These are phyloP conservation scores for Lactarius hatsudake DNA, from an alignment of 768 basidiomycete species.

Conservation along the genomic window DNA sequence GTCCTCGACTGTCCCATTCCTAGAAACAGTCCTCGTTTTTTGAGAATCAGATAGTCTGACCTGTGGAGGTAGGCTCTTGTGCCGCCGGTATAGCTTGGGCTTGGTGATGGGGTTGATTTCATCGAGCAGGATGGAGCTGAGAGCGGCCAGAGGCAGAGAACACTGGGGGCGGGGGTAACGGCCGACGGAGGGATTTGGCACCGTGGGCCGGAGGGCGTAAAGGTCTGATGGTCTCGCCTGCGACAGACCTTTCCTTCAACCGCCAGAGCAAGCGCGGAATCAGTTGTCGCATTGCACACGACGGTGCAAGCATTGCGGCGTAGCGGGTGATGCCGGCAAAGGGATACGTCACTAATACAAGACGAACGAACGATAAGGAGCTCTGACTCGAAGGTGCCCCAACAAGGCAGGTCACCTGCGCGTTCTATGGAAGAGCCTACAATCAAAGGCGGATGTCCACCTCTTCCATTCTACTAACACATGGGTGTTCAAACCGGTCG, in stretches of 20 bases:
- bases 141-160: constrained; percentile 47
- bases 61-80: constrained; percentile 58
- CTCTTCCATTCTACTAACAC: neutral
- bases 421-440: neutral
- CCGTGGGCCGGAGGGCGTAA: constrained; percentile 16
- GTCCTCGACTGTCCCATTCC: constrained; percentile 19
- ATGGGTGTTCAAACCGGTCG: constrained; percentile 30
- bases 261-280: constrained; percentile 58
- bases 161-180: constrained; percentile 30
- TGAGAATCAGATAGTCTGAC: constrained; percentile 36
- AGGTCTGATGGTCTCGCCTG: constrained; percentile 14
- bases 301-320: too few species aligned
- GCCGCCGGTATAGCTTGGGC: constrained; percentile 46
- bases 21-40: constrained; percentile 24
- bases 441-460: neutral
- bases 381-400: neutral
- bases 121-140: constrained; percentile 62
- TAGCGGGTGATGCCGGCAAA: neutral
- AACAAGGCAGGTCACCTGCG: neutral
- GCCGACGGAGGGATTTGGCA: constrained; percentile 14
- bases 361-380: neutral
- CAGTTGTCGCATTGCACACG: constrained; percentile 59
- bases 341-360: neutral
- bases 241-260: constrained; percentile 35
- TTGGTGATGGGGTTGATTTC: constrained; percentile 53